Evolutionary conservation across 352 stramenopile species (phyloP), one percentile per base, ranked within the genome.

Genomic region (Hyaloperonospora arabidopsidis): DNA sequence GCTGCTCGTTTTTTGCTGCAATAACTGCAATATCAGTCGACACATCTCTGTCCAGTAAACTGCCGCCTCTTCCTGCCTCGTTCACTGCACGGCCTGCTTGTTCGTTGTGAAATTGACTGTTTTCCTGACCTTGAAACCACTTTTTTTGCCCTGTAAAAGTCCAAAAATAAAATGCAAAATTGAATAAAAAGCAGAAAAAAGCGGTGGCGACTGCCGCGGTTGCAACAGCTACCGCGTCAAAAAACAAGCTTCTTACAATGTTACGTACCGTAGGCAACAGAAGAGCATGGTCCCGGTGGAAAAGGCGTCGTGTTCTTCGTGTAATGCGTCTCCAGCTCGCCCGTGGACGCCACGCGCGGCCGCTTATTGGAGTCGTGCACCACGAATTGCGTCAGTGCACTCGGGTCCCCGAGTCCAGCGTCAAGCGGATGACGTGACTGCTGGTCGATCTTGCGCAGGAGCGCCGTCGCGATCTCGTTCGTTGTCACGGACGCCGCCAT

Each of bases 1-100:
- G 52, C 51, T 70, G 59, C 23, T 74, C 50, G 47, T 76, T 81
- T 52, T 74, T 78, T 41, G 54, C 41, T 4, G 54, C 61, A 38
- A 82, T 54, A 12, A 21, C 49, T 3, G 60, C 52, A 8, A 76
- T 63, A 15, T 76, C 63, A 5, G 43, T 41, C 21, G 55, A 47
- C 1, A 66, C 45, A 14, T 61, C 52, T 12, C 6, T 32, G 3
- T 53, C 45, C 0, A 28, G 43, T 14, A 28, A 2, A 10, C 13
- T n/a, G 5, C 5, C 22, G 2, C 38, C 57, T 44, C 25, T 28
- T 17, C 34, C 57, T 54, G 59, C 43, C 19, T 57, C 46, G 11
- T 61, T 43, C 10, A 47, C 29, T 5, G 59, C 43, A 2, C 11
- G 0, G 8, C 22, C 11, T 4, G 35, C 19, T 14, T 18, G 21